Evolutionary conservation across 495 filamentous ascomycete genomes (phyloP), one percentile per base, ranked within the genome.

Genomic region (Penicilliopsis zonata): DNA sequence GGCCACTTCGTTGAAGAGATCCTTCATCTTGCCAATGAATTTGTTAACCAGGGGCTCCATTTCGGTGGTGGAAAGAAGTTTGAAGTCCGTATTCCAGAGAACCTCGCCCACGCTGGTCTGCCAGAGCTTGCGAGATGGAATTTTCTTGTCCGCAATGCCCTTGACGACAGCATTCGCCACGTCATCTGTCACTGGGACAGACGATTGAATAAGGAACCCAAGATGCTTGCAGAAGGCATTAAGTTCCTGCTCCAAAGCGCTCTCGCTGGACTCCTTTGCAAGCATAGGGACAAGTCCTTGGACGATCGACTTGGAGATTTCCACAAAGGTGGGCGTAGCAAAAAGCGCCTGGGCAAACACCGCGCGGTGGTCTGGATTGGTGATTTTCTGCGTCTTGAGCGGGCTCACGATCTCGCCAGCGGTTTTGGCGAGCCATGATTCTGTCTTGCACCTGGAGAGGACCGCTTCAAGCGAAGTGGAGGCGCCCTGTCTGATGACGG

Each of bases 231-330:
- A 60, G 16, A 94, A 62, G 0, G 82, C 72, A 13, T 67, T 59
- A 8, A 80, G 67, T 46, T 93, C 82, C n/a, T 83, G 76, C 30
- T 65, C 68, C 5, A 90, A 55, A 20, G 85, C 85, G 27, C 63
- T 57, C 50, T 98, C 92, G 44, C 88, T 96, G 5, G 82, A 74
- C 55, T 98, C 90, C 35, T 93, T 90, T 2, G 63, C 53, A 14
- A 75, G 70, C 6, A 80, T 49, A 10, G 72, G 54, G 10, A 76
- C 65, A 17, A 96, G 62, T 5, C 68, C 72, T 21, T 68, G 52
- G 19, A 75, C 67, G n/a, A 92, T 61, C 36, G 79, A 78, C 21
- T 62, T 62, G 0, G 81, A 77, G 14, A 76, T 58, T 9, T 64
- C 55, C 18, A 52, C 46, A 1, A 72, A 75, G 15, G 61, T 47